Evolutionary conservation across 2,329 filamentous ascomycete genomes (phyloP), one percentile per base, ranked within the genome.

Genomic region (Dothideomycetidae sp.): DNA sequence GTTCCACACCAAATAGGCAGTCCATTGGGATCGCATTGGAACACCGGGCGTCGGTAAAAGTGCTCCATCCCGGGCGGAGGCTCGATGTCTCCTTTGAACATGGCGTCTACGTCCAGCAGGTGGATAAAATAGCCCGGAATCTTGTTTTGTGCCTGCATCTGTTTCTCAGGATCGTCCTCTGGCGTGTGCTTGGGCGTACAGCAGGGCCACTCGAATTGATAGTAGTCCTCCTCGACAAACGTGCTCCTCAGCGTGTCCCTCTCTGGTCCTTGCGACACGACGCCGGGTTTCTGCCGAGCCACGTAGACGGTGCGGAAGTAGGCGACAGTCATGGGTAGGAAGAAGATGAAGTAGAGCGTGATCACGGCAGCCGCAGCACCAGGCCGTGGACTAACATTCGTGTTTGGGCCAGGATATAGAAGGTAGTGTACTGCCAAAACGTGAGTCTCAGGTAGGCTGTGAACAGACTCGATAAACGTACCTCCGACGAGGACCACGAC

Each of bases 1-100:
- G 73, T 71, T 3, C 76, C 77, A 59, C 88, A 98, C 75, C 83
- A 96, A 19, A 75, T 72, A 0, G 88, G 88, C n/a, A 78, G 67
- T 0, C 90, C 90, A 48, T 90, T 81, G 10, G 67, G 64, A 50
- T 92, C 79, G 58, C 83, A 94, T 2, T 84, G 69, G 54, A 92
- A 96, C 2, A 82, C 72, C 47, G 93, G 78, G 53, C 79, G 82
- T 44, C 70, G 78, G 52, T 90, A 92, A 53, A 92, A 93, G 3
- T 65, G 59, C 48, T 86, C 79, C 35, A 86, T 63, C 0, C 78
- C 78, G 9, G 75, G 71, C 36, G 72, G 73, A 45, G 81, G 72
- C n/a, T 70, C 66, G 10, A 48, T 36, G 10, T 42, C 43, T 3
- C 50, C 49, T 10, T 46, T 40, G 10, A 51, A 40, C 9, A 51